Evolutionary conservation across 1,284 basidiomycete genomes (phyloP).

Genomic region (Cryptococcus sp.): DNA sequence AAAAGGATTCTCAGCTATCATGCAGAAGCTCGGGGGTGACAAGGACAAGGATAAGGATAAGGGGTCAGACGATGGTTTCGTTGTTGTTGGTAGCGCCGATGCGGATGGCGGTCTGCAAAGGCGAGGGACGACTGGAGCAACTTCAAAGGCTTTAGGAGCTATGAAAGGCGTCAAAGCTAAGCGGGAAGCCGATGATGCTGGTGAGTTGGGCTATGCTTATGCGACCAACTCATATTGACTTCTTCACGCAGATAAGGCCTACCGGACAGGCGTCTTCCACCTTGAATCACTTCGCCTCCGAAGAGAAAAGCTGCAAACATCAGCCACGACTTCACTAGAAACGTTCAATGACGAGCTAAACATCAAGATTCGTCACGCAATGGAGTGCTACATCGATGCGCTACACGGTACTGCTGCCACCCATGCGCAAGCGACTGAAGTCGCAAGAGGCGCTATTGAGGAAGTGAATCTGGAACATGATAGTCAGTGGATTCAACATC

Average conservation of each 20-base stretch:
- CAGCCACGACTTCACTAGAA: constrained; percentile 78
- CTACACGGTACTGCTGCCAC: constrained; percentile 58
- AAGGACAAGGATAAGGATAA: constrained; percentile 35
- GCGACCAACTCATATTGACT: background rate
- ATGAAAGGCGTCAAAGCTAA: constrained; percentile 76
- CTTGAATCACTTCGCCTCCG: constrained; percentile 86
- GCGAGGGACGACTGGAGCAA: constrained; percentile 13
- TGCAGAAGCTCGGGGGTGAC: constrained; percentile 48
- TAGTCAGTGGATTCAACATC: constrained; percentile 51
- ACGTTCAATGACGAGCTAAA: constrained; percentile 76
- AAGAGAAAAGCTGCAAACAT: constrained; percentile 76
- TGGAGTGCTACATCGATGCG: constrained; percentile 75
- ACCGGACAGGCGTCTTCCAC: constrained; percentile 88
- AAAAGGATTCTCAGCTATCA: constrained; percentile 51
- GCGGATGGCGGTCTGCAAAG: constrained; percentile 15
- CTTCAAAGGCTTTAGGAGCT: constrained; percentile 49
- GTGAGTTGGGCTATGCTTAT: constrained; percentile 54
- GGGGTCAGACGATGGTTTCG: constrained; percentile 22
- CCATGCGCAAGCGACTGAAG: constrained; percentile 59
- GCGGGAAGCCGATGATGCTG: constrained; percentile 87
- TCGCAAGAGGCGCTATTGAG: constrained; percentile 57
- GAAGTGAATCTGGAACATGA: constrained; percentile 72
- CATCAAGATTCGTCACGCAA: constrained; percentile 62
- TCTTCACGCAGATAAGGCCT: constrained; percentile 72
- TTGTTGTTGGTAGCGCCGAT: constrained; percentile 15